Conservation (phyloP, 116 monocot species). For the Phalaenopsis hybrid region DNA sequence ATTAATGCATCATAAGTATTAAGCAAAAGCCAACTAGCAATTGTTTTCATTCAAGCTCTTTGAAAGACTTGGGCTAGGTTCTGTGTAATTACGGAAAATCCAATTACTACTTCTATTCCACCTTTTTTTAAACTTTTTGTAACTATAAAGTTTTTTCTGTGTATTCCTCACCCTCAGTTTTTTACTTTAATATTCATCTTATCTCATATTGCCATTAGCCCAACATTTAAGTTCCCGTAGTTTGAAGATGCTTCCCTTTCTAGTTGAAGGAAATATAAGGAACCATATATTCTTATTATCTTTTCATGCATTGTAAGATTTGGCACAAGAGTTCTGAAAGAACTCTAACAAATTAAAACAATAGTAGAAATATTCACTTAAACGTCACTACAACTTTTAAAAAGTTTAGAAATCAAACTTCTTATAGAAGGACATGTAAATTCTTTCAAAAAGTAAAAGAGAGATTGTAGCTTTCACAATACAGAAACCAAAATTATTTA, state of each 20-base stretch:
- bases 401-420: not conserved
- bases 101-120: not conserved
- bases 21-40: not conserved
- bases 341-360: not conserved
- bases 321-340: not conserved
- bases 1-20: not conserved
- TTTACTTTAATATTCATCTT: not conserved
- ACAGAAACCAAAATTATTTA: not conserved
- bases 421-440: not conserved
- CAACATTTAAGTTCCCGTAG: no score
- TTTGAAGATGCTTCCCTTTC: no score
- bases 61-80: not conserved
- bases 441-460: not conserved
- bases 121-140: not conserved
- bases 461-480: not conserved
- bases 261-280: no score
- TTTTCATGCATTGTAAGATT: not conserved
- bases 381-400: not conserved
- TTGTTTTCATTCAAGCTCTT: not conserved
- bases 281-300: not conserved
- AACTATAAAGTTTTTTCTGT: not conserved
- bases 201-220: not conserved
- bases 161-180: not conserved
- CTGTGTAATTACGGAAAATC: not conserved
- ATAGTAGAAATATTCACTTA: not conserved